Evolutionary conservation across 805 yeast species (phyloP), one percentile per base, ranked within the genome.

Genomic region (Lipomyces anomalus): DNA sequence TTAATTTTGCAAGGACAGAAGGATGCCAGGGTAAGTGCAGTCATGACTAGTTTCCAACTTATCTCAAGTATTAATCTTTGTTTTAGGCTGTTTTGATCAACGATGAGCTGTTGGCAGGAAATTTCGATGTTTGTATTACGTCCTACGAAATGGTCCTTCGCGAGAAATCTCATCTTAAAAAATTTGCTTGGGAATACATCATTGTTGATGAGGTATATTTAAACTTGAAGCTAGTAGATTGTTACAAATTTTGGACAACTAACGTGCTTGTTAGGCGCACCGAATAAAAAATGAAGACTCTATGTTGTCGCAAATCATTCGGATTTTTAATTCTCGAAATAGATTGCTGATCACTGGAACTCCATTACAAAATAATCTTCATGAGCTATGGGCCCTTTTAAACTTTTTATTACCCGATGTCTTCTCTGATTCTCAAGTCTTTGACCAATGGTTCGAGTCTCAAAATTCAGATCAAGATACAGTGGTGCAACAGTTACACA

Each of bases 211-310:
- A 50, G 36, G n/a, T n/a, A n/a, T n/a, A n/a, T n/a, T n/a, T n/a
- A n/a, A n/a, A n/a, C n/a, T n/a, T n/a, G n/a, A n/a, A n/a, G n/a
- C n/a, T n/a, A n/a, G n/a, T n/a, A n/a, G n/a, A n/a, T n/a, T n/a
- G n/a, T n/a, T n/a, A n/a, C n/a, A n/a, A n/a, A n/a, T n/a, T n/a
- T n/a, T n/a, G n/a, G n/a, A n/a, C n/a, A n/a, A n/a, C n/a, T n/a
- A n/a, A n/a, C n/a, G n/a, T 21, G 40, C 35, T 41, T 38, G 35
- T 21, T 97, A 89, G 66, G 97, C 97, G 2, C 98, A 90, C 65
- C 78, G 97, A 62, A 90, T 90, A 62, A 90, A 90, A 62, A 92
- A 92, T 63, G 97, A 92, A 61, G 94, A 86, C 60, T 82, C 94
- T 55, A 81, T 92, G 32, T 70, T 90, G 41, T 87, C 97, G 1